Base-by-base conservation (phyloP, 306 rosid species). In the Echinosophora koreensis region DNA sequence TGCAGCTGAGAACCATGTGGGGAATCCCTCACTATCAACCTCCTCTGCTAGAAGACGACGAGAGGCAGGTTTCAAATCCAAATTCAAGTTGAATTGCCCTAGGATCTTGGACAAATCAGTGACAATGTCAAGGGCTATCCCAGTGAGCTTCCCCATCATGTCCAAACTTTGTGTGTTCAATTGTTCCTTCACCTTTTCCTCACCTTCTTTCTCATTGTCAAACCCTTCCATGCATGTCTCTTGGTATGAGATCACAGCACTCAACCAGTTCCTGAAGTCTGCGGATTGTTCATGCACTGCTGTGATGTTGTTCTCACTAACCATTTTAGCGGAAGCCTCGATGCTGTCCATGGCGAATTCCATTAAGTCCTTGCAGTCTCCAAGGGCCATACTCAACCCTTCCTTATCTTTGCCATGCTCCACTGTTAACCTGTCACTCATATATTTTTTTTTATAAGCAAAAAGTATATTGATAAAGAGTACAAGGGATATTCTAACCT, bases 231-330 rank as follows among this genome's bases (percentile, higher is more conserved):
- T 73, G 70, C 97, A 93, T 0, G 94, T 59, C 14, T 86, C 69
- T 0, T 89, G 88, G 70, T 84, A 93, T 1, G 93, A 81, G 75
- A 90, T 65, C 13, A 88, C 87, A 0, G 94, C 82, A 4, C 91
- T 86, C 44, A 93, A 63, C 98, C 98, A 93, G 7, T 77, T 90
- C 74, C 78, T 88, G 39, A 93, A 81, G 51, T 91, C 96, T 5
- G 77, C 81, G 0, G 77, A 0, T 18, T 76, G 88, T 8, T 83
- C 86, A 6, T 49, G 30, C n/a, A 91, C 0, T 5, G 78, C 64
- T 42, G 82, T 83, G 34, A 86, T 1, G 64, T 84, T 71, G 11
- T 61, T 39, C 2, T 83, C 86, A 0, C 78, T 81, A 0, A 91
- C 87, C 6, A 77, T 28, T 5, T 69, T 27, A 1, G 74, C 22